phyloP scores from a whole-genome alignment of 2,329 filamentous ascomycete species.

The Penicillium sp. region DNA sequence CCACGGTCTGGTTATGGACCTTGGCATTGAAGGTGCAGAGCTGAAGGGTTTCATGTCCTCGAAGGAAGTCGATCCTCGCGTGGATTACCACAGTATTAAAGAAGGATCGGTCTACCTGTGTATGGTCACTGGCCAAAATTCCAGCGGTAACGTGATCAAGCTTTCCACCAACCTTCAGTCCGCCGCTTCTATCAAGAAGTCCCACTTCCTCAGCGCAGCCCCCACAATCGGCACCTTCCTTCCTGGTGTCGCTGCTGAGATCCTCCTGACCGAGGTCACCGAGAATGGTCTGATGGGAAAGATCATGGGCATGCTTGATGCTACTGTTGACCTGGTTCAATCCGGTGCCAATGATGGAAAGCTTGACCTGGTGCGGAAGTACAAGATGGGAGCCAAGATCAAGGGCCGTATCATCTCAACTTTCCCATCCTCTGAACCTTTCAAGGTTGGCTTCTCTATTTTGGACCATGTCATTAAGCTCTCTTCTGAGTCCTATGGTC shows the following conservation, averaged over 20 bases:
- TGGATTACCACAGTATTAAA: constrained; percentile 69
- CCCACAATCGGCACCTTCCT: constrained; percentile 88
- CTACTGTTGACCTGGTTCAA: constrained; percentile 87
- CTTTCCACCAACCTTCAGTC: constrained; percentile 73
- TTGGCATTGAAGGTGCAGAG: constrained; percentile 69
- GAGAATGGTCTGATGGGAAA: constrained; percentile 80
- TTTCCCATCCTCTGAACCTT: constrained; percentile 74
- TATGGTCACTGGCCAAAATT: constrained; percentile 71
- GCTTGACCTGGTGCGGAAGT: constrained; percentile 71
- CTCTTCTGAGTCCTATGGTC: constrained; percentile 29
- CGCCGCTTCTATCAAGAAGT: constrained; percentile 65
- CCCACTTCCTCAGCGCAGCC: constrained; percentile 69
- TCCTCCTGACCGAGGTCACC: constrained; percentile 76
- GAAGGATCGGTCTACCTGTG: constrained; percentile 85
- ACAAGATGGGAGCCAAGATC: constrained; percentile 79
- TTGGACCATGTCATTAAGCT: constrained; percentile 80
- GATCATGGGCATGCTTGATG: constrained; percentile 86
- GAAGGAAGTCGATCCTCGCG: constrained; percentile 71
- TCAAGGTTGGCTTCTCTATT: constrained; percentile 84
- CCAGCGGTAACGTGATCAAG: constrained; percentile 82
- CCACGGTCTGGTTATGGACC: constrained; percentile 89
- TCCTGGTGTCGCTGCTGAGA: constrained; percentile 85
- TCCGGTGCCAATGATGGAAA: constrained; percentile 73
- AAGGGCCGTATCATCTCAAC: constrained; percentile 87
- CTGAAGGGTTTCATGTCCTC: constrained; percentile 82